These are phyloP conservation scores for Cercospora janseana DNA, from an alignment of 2,329 filamentous ascomycete genomes.

Conservation along the genomic window DNA sequence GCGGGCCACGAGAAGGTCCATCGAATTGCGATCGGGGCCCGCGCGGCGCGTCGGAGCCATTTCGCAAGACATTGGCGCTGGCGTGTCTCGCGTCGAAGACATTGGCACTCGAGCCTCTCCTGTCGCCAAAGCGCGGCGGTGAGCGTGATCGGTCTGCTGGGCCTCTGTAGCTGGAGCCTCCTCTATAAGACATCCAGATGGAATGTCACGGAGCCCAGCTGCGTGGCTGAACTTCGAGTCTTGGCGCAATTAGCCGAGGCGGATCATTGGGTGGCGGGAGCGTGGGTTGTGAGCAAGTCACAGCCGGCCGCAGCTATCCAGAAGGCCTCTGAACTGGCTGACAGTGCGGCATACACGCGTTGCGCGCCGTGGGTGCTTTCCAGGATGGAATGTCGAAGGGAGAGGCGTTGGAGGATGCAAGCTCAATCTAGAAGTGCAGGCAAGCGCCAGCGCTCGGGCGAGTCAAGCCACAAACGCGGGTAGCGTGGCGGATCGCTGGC, in stretches of 20 bases:
- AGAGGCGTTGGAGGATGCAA: slow-evolving; percentile 5
- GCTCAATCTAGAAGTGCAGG: slow-evolving; percentile 16
- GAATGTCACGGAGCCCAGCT: slow-evolving; percentile 4
- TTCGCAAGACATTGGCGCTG: slow-evolving; percentile 27
- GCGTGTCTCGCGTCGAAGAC: slow-evolving; percentile 33
- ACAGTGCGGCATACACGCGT: slow-evolving; percentile 1
- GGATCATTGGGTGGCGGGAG: slow-evolving; percentile 3
- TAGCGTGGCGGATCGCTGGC: slow-evolving; percentile 15
- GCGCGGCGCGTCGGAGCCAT: slow-evolving; percentile 64
- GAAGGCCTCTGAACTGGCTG: background rate
- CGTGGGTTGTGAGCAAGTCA: background rate
- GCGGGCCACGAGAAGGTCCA: slow-evolving; percentile 44
- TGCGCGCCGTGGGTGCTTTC: slow-evolving; percentile 1
- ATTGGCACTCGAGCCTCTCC: slow-evolving; percentile 61
- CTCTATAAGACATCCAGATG: slow-evolving; percentile 27
- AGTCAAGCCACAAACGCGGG: slow-evolving; percentile 16
- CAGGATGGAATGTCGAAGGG: background rate
- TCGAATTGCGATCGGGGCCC: slow-evolving; percentile 79
- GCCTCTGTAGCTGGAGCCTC: slow-evolving; percentile 26
- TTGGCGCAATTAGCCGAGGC: slow-evolving; percentile 3
- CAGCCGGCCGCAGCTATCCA: background rate
- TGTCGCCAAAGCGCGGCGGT: slow-evolving; percentile 67
- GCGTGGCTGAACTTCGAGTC: slow-evolving; percentile 4
- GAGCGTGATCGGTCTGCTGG: slow-evolving; percentile 65
- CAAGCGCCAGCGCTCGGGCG: slow-evolving; percentile 15